These are phyloP conservation scores for Quaeritorhiza haematococci DNA, from an alignment of 371 early-diverging fungal species.

Conservation along the genomic window DNA sequence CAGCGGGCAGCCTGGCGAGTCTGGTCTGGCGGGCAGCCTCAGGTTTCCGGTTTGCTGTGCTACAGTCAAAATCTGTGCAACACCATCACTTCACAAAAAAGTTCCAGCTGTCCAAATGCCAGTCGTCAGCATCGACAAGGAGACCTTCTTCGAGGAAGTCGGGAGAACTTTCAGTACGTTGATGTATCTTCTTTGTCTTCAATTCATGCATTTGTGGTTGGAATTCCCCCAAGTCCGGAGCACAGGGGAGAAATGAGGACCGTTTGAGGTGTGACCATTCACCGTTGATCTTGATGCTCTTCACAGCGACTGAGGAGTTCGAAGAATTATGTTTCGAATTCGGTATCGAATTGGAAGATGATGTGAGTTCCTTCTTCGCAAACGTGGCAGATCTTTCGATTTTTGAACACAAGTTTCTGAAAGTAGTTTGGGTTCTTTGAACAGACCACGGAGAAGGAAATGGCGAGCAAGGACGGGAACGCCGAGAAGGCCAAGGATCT, in stretches of 20 bases:
- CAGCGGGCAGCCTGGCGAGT: no score
- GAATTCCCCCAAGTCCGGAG: background rate
- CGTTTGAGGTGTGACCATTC: no score
- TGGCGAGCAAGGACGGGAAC: slow-evolving; percentile 60
- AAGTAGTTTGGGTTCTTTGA: background rate
- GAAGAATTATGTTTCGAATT: slow-evolving; percentile 98
- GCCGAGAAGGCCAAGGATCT: slow-evolving; percentile 50
- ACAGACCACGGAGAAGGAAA: slow-evolving; percentile 77
- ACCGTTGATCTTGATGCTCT: background rate
- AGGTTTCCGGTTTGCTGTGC: background rate
- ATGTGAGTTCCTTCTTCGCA: slow-evolving; percentile 5
- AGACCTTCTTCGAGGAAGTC: slow-evolving; percentile 76
- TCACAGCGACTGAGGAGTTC: slow-evolving; percentile 76
- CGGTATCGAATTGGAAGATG: slow-evolving; percentile 98
- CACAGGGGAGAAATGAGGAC: background rate
- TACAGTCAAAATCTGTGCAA: background rate
- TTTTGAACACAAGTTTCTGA: background rate
- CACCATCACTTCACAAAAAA: background rate
- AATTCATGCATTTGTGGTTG: background rate
- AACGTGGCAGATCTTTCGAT: no score
- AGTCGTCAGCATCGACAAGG: slow-evolving; percentile 89
- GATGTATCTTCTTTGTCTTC: background rate
- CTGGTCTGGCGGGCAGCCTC: no score
- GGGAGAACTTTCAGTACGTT: slow-evolving; percentile 71
- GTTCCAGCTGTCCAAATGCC: slow-evolving; percentile 63